Conservation (phyloP, 345 rosid genomes). For the Pistacia vera region DNA sequence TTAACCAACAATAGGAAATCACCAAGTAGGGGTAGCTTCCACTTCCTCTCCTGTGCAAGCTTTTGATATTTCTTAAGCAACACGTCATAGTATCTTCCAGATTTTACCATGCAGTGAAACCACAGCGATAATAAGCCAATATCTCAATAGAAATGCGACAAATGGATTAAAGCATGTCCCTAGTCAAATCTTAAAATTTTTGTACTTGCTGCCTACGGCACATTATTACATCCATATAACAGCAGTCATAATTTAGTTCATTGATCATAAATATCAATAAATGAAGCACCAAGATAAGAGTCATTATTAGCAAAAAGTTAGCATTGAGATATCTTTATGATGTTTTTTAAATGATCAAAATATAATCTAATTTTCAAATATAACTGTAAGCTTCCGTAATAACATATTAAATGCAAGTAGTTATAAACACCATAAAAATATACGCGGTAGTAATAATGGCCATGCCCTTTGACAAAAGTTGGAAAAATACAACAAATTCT, state of each 20-base stretch:
- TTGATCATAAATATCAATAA: no score
- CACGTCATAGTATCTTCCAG: slow-evolving; percentile 42
- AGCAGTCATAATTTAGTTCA: no score
- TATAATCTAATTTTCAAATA: background rate
- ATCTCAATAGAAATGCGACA: background rate
- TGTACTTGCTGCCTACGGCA: background rate
- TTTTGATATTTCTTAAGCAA: slow-evolving; percentile 42
- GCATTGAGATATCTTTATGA: background rate
- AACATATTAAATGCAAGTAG: background rate
- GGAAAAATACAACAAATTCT: background rate
- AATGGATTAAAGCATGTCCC: background rate
- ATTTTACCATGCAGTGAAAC: background rate
- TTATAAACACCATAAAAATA: background rate
- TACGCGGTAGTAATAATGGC: background rate
- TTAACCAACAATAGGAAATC: background rate
- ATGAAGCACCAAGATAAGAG: background rate
- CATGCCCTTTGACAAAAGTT: background rate
- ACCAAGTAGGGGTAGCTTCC: slow-evolving; percentile 50
- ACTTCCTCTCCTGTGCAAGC: slow-evolving; percentile 36
- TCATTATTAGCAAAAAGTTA: background rate
- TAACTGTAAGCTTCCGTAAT: background rate
- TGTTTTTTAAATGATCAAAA: background rate
- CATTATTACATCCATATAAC: background rate
- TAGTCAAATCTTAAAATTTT: background rate
- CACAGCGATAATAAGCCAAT: background rate